phyloP scores from a whole-genome alignment of 2,329 filamentous ascomycete genomes.

The Blastomyces parvus region DNA sequence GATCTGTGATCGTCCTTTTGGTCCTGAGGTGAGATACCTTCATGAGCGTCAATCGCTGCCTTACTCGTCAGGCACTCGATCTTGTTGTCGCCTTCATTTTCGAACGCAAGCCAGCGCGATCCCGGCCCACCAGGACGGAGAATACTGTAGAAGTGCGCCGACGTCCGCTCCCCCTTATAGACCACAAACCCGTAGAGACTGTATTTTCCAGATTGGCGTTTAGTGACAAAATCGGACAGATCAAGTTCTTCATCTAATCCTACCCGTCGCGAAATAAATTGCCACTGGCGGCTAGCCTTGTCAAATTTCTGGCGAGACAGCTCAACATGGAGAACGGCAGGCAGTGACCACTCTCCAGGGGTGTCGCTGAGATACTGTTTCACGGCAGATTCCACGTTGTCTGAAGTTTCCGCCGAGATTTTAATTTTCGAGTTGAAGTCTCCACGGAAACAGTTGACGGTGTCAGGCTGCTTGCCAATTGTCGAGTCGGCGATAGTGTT shows the following conservation, averaged over 20 bases:
- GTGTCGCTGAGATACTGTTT: constrained; percentile 26
- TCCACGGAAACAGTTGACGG: constrained; percentile 28
- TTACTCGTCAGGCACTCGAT: constrained; percentile 49
- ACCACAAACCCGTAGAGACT: constrained; percentile 52
- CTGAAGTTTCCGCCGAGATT: constrained; percentile 31
- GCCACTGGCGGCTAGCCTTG: constrained; percentile 45
- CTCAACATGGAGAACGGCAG: constrained; percentile 46
- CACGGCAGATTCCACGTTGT: constrained; percentile 29
- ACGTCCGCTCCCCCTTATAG: constrained; percentile 50
- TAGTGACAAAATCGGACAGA: constrained; percentile 30
- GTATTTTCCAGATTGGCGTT: constrained; percentile 37
- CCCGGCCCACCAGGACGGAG: constrained; percentile 48
- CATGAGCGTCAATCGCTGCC: constrained; percentile 44
- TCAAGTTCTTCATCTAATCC: constrained; percentile 46
- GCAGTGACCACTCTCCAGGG: constrained; percentile 35
- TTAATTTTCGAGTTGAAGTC: constrained; percentile 31
- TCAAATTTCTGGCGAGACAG: constrained; percentile 50
- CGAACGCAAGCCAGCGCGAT: constrained; percentile 51
- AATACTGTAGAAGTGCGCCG: constrained; percentile 51
- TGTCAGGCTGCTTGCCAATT: constrained; percentile 23
- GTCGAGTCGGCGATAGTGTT: constrained; percentile 16
- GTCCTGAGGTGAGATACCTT: constrained; percentile 38
- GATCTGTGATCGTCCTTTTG: constrained; percentile 30
- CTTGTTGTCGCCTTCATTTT: constrained; percentile 46
- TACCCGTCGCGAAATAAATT: constrained; percentile 49